Percentiles rank a stretch among this genome's conserved stretches.
Conservation (phyloP, 2,329 filamentous ascomycete genomes). For the Colletotrichum sp. region DNA sequence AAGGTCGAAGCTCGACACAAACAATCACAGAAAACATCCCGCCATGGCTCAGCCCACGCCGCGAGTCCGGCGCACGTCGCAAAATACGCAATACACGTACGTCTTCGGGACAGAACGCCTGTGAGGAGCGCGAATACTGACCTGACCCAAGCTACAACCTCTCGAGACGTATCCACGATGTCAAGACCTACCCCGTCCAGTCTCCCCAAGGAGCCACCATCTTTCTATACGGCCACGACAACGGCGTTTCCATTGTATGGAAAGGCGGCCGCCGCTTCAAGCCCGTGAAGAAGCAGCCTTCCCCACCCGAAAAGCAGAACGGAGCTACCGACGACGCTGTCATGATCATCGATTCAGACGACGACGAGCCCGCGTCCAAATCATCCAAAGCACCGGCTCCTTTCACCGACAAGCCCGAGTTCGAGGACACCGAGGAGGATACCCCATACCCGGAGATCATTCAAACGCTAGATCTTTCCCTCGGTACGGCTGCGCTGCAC, state of each 20-base stretch:
- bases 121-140: background rate
- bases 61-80: slow-evolving; percentile 51
- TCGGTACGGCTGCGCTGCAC: slow-evolving; percentile 61
- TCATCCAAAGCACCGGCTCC: slow-evolving; percentile 27
- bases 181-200: slow-evolving; percentile 65
- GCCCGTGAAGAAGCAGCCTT: slow-evolving; percentile 37
- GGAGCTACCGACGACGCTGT: slow-evolving; percentile 57
- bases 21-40: no score
- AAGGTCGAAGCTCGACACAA: background rate
- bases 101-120: slow-evolving; percentile 15
- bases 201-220: slow-evolving; percentile 69
- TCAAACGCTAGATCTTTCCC: slow-evolving; percentile 66
- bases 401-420: slow-evolving; percentile 61
- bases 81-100: slow-evolving; percentile 56
- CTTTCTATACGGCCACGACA: slow-evolving; percentile 68
- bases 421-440: slow-evolving; percentile 57
- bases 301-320: slow-evolving; percentile 52
- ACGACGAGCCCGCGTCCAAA: slow-evolving; percentile 51
- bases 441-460: slow-evolving; percentile 57
- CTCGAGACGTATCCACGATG: slow-evolving; percentile 61
- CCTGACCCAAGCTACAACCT: slow-evolving; percentile 59
- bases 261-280: slow-evolving; percentile 68
- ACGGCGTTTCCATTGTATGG: slow-evolving; percentile 67
- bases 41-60: slow-evolving; percentile 34
- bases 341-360: slow-evolving; percentile 70